Evolutionary conservation across 192 early-diverging fungal species (phyloP), one percentile per base, ranked within the genome.

Genomic region (Paraglomus brasilianum): DNA sequence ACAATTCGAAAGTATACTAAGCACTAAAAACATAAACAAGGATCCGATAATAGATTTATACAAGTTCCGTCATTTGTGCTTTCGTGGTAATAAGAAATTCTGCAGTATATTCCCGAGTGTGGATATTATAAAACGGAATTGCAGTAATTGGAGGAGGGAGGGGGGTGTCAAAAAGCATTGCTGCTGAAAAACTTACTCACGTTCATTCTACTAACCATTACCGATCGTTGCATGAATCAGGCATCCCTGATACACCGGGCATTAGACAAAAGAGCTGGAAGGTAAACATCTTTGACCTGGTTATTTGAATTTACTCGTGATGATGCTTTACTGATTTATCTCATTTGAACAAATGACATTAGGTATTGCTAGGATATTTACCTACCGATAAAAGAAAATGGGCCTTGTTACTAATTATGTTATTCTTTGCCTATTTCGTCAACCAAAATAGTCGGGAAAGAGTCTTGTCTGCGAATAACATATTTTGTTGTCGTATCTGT

Each of bases 231-330:
- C 1, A 30, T 30, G 30, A 30, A 15, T 24, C 30, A 91, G 89
- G 89, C 15, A 88, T 91, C 53, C 89, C 89, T n/a, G 90, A 91
- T 63, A 81, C 83, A 62, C 72, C 80, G 6, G 80, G 83, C 47
- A 75, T 87, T 38, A 83, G 87, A 58, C 78, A 82, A 43, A 78
- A 64, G 46, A 83, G 81, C 46, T 91, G 89, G 89, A 91, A 88
- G 79, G 82, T 91, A 30, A 30, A 3, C 30, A 30, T 30, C 30
- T 30, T 30, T 30, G n/a, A n/a, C n/a, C n/a, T n/a, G n/a, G n/a
- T n/a, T n/a, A n/a, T 8, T 8, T 38, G n/a, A n/a, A n/a, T 30
- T 30, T 30, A 30, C 24, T 4, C 22, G 39, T 30, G 30, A 30
- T 30, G 30, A 30, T 30, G 30, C 30, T 2, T 30, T 30, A 30